These are phyloP conservation scores for Mangifera indica DNA, from an alignment of 345 rosid genomes.

Conservation along the genomic window DNA sequence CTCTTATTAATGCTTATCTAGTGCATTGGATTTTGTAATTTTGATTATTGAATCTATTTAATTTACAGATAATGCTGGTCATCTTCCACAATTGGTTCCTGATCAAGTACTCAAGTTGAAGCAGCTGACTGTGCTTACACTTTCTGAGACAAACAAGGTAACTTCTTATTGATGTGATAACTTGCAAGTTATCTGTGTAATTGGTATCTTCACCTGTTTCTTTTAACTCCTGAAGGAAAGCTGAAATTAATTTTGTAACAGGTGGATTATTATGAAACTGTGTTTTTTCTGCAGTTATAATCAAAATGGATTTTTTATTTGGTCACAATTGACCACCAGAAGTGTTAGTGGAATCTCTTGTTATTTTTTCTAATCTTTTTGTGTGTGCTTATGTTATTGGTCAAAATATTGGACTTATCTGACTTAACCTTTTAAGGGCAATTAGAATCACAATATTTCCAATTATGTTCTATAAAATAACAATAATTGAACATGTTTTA, in stretches of 20 bases:
- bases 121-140: slow-evolving; percentile 92
- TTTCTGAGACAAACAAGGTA: slow-evolving; percentile 90
- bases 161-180: not conserved
- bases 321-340: not conserved
- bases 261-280: not conserved
- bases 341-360: not conserved
- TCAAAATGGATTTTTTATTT: slow-evolving; percentile 5
- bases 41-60: slow-evolving; percentile 16
- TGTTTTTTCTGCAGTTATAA: not conserved
- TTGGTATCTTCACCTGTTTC: not conserved
- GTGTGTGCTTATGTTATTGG: not conserved
- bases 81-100: slow-evolving; percentile 62
- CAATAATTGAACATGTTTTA: too few species aligned
- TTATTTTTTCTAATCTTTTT: not conserved
- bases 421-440: not conserved
- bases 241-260: not conserved
- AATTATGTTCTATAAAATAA: too few species aligned
- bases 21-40: not conserved
- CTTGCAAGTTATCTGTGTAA: not conserved
- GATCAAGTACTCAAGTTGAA: slow-evolving; percentile 86
- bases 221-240: not conserved
- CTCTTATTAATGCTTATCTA: not conserved
- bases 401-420: not conserved
- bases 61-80: slow-evolving; percentile 52
- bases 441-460: not conserved